These are phyloP conservation scores for Pestalotiopsis sp. DNA, from an alignment of 2,329 filamentous ascomycete species.

Conservation along the genomic window DNA sequence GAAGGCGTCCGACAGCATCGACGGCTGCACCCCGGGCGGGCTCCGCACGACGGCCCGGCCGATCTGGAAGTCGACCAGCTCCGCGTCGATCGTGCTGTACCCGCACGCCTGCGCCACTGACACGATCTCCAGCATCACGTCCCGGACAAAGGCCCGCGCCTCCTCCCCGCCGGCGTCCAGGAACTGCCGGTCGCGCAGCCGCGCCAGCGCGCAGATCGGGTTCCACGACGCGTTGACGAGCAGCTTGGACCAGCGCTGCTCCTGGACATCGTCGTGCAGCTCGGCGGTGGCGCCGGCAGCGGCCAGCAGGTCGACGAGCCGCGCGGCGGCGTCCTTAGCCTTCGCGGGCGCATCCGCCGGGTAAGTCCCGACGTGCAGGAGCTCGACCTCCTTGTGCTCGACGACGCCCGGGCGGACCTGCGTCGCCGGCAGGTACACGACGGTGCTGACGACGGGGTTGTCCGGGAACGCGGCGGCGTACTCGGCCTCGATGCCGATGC, in stretches of 20 bases:
- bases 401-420: conserved; percentile 50
- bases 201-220: conserved; percentile 52
- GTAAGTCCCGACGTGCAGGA: conserved; percentile 50
- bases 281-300: conserved; percentile 41
- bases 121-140: conserved; percentile 35
- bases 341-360: conserved; percentile 30
- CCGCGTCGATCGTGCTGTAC: conserved; percentile 27
- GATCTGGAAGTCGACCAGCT: conserved; percentile 30
- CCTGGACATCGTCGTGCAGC: conserved; percentile 49
- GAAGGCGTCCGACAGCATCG: conserved; percentile 33
- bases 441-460: conserved; percentile 51
- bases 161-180: conserved; percentile 27
- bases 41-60: conserved; percentile 16
- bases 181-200: conserved; percentile 46
- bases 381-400: conserved; percentile 43
- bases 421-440: conserved; percentile 53
- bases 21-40: conserved; percentile 29
- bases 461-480: conserved; percentile 43
- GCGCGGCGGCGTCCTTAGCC: conserved; percentile 29
- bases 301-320: conserved; percentile 41
- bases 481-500: conserved; percentile 54
- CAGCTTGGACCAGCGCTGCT: conserved; percentile 54
- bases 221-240: conserved; percentile 58
- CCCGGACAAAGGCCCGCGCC: conserved; percentile 24
- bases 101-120: conserved; percentile 32